Percentiles rank a stretch among this genome's conserved stretches.
phyloP scores from a whole-genome alignment of 129 eudicot species.

The Lonicera japonica region DNA sequence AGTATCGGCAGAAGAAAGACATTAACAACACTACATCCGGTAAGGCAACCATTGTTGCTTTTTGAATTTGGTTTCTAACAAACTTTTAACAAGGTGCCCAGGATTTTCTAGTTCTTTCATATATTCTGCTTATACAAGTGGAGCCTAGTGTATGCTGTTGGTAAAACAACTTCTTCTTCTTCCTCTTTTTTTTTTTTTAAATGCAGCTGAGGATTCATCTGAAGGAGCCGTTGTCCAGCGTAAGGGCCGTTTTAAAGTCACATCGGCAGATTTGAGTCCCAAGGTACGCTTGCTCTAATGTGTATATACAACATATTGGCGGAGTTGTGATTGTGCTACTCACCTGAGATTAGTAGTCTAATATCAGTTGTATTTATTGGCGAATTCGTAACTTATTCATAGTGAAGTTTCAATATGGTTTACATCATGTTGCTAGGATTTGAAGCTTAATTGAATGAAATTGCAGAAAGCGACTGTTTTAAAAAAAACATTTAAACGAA shows the following conservation, averaged over 20 bases:
- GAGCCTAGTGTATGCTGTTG: background rate
- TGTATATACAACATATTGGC: background rate
- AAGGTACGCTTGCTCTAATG: background rate
- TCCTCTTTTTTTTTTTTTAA: conserved; percentile 9
- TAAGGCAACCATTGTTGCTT: conserved; percentile 4
- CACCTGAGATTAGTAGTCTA: background rate
- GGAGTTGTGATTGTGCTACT: background rate
- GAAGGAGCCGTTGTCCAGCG: conserved; percentile 90
- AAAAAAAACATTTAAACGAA: too few relatives aligned
- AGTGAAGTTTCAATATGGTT: background rate
- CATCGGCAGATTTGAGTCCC: conserved; percentile 8
- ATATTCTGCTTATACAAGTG: conserved; percentile 10
- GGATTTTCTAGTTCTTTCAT: background rate
- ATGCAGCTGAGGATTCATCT: conserved; percentile 68
- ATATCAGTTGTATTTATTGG: background rate
- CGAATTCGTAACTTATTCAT: background rate
- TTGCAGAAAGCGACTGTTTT: background rate
- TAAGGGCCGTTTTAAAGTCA: conserved; percentile 89
- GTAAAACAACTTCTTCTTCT: background rate
- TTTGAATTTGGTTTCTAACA: background rate
- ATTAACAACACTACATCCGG: conserved; percentile 42
- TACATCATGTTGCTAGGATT: background rate
- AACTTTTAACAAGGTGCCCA: background rate
- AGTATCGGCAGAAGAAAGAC: conserved; percentile 61
- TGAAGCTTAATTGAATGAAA: background rate